Conservation (phyloP, 1,284 basidiomycete species). For the Tilletia caries region DNA sequence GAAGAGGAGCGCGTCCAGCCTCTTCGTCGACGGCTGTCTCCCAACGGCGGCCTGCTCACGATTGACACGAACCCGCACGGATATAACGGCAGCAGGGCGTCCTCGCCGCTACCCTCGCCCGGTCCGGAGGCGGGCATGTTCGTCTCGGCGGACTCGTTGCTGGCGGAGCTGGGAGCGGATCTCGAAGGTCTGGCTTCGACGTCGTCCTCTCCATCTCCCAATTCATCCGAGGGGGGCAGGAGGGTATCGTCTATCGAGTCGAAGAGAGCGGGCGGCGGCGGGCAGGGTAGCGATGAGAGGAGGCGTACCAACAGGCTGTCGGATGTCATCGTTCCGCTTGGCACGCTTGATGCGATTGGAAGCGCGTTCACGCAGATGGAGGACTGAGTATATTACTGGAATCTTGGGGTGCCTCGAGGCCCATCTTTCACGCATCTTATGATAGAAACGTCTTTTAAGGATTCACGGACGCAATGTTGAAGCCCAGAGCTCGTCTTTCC, state of each 20-base stretch:
- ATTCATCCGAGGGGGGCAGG: background rate
- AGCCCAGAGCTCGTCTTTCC: too few relatives aligned
- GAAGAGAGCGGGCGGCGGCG: too few relatives aligned
- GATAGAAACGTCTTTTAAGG: too few relatives aligned
- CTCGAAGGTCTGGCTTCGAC: background rate
- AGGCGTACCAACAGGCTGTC: background rate
- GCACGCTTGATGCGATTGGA: conserved; percentile 6
- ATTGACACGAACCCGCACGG: background rate
- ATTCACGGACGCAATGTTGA: too few relatives aligned
- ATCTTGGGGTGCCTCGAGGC: too few relatives aligned
- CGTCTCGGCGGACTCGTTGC: conserved; percentile 9
- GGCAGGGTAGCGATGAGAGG: too few relatives aligned
- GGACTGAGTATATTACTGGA: background rate
- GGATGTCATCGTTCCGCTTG: background rate
- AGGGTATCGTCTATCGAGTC: background rate
- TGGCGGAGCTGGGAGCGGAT: background rate
- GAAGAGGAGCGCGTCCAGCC: background rate
- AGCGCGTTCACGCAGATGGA: conserved; percentile 1
- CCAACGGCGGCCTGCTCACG: background rate
- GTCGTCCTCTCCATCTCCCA: background rate
- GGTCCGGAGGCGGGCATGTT: conserved; percentile 13
- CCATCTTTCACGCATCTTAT: too few relatives aligned
- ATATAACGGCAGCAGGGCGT: background rate
- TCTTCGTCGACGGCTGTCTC: background rate
- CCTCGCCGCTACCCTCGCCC: conserved; percentile 3